Evolutionary conservation across 225 moss, liverwort and hornwort genomes (phyloP), one percentile per base, ranked within the genome.

Genomic region (Takakia lepidozioides): DNA sequence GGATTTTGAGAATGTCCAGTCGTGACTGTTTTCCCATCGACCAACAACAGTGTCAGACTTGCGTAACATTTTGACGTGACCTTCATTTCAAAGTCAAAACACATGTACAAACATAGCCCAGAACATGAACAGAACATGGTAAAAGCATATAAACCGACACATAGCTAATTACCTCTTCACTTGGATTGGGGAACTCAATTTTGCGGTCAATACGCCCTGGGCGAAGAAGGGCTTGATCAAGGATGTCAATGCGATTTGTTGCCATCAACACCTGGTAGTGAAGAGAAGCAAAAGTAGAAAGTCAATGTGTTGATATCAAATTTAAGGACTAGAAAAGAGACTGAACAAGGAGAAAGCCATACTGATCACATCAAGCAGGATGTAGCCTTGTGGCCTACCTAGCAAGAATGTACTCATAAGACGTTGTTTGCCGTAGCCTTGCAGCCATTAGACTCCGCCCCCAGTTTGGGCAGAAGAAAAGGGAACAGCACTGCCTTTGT

Each of bases 121-220:
- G n/a, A n/a, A n/a, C n/a, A 26, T 7, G 46, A 55, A 43, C 0
- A 49, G 23, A 15, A 43, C 8, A 22, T 38, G 16, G 24, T 19
- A 57, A n/a, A n/a, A n/a, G n/a, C n/a, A n/a, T n/a, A n/a, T n/a
- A n/a, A n/a, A n/a, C n/a, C n/a, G n/a, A n/a, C n/a, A n/a, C n/a
- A n/a, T n/a, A n/a, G n/a, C n/a, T n/a, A n/a, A n/a, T 21, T 57
- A 92, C 92, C 92, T 98, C 95, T 73, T 98, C 90, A 17, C 72
- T 98, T 22, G 95, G 95, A 49, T 98, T 98, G 13, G 90, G 90
- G 27, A 98, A 98, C 71, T 91, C 95, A 48, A 98, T 91, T 72
- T 98, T 98, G 13, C 85, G 75, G 52, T 98, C 95, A 53, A 98
- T 98, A 48, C 90, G 82, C 29, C 95, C 90, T 45, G 95, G 95